phyloP scores from a whole-genome alignment of 2,329 filamentous ascomycete species.

The Albophoma yamanashiensis region DNA sequence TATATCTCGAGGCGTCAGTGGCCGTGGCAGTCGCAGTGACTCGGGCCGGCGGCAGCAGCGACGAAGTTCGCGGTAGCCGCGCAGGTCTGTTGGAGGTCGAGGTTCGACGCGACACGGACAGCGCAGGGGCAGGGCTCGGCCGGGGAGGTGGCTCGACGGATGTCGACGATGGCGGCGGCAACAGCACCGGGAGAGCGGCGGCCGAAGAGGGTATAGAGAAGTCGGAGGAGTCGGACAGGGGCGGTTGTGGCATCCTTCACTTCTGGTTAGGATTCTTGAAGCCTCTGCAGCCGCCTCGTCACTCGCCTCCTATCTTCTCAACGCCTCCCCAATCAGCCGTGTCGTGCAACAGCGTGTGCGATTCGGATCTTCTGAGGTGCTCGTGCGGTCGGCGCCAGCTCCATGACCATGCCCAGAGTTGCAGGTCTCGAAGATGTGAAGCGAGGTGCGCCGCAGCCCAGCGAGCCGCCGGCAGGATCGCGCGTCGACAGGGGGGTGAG shows the following conservation, averaged over 20 bases:
- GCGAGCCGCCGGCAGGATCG: background rate
- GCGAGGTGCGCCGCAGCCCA: background rate
- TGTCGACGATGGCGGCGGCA: slow-evolving; percentile 3
- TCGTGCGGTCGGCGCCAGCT: background rate
- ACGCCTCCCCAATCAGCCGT: background rate
- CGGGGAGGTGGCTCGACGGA: slow-evolving; percentile 6
- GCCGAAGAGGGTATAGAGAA: background rate
- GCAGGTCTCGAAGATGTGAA: background rate
- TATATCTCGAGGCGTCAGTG: background rate
- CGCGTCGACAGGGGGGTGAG: background rate
- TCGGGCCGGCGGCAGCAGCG: slow-evolving; percentile 29
- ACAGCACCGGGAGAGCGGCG: background rate
- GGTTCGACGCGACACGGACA: slow-evolving; percentile 9
- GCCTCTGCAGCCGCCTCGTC: background rate
- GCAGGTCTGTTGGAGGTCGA: slow-evolving; percentile 17
- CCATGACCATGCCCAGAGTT: background rate
- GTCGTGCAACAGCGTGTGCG: background rate
- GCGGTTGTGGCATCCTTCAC: slow-evolving; percentile 14
- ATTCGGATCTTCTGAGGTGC: too few relatives aligned
- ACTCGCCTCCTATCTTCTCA: background rate
- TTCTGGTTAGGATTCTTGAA: background rate
- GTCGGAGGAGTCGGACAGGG: slow-evolving; percentile 10
- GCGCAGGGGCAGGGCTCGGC: slow-evolving; percentile 9
- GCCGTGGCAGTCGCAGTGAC: slow-evolving; percentile 3
- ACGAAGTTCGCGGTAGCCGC: slow-evolving; percentile 30